Conservation (phyloP, 2,329 filamentous ascomycete species). For the Colletotrichum australisinense region DNA sequence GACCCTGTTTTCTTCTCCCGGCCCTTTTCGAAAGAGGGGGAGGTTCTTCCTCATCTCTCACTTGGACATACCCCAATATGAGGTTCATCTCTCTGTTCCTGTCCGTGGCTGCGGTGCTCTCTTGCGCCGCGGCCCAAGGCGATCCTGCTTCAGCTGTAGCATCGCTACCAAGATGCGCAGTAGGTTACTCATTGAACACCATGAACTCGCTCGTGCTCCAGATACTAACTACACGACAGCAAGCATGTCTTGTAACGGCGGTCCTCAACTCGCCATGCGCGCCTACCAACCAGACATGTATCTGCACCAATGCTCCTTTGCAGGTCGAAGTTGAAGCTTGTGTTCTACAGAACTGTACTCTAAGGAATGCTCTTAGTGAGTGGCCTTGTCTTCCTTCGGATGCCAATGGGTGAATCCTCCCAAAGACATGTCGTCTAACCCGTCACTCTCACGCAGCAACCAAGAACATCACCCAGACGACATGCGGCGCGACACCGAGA, state of each 20-base stretch:
- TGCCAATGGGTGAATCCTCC: background rate
- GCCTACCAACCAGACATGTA: slow-evolving; percentile 43
- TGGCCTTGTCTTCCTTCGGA: background rate
- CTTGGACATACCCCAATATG: slow-evolving; percentile 8
- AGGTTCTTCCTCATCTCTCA: background rate
- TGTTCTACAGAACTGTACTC: slow-evolving; percentile 42
- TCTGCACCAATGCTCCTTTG: slow-evolving; percentile 44
- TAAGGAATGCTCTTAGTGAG: slow-evolving; percentile 47
- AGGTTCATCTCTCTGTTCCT: slow-evolving; percentile 26
- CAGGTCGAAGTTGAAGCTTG: slow-evolving; percentile 42
- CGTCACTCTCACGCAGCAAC: slow-evolving; percentile 11
- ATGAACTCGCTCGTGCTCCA: background rate
- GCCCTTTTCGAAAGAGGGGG: slow-evolving; percentile 7
- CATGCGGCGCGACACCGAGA: slow-evolving; percentile 42
- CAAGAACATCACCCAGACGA: slow-evolving; percentile 39
- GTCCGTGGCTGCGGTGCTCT: slow-evolving; percentile 23
- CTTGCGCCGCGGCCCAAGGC: slow-evolving; percentile 22
- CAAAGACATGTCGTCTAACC: background rate
- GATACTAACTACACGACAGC: slow-evolving; percentile 34
- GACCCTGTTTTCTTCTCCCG: background rate
- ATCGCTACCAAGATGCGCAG: slow-evolving; percentile 46
- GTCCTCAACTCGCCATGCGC: slow-evolving; percentile 42
- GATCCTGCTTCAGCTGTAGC: slow-evolving; percentile 33
- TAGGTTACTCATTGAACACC: slow-evolving; percentile 35
- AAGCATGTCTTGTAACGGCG: slow-evolving; percentile 40